A percentile compares a stretch with the other conserved stretches of the same genome.
These are phyloP conservation scores for Coemansia nantahalensis DNA, from an alignment of 192 early-diverging fungal species.

Conservation along the genomic window DNA sequence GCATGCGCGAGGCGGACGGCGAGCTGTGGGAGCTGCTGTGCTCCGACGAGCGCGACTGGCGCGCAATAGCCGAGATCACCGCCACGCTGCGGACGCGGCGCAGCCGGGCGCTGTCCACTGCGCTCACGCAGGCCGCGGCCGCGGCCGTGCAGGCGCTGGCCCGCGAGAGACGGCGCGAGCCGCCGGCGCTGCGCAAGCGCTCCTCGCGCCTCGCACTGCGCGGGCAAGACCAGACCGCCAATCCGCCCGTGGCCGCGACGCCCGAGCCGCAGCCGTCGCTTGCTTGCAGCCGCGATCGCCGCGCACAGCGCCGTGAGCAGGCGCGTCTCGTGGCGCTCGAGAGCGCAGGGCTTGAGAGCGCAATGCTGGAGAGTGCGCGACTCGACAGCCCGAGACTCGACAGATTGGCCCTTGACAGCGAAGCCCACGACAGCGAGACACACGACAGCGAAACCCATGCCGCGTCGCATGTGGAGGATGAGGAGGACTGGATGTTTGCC, in stretches of 20 bases:
- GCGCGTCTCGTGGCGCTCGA: conserved; percentile 7
- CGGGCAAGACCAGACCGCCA: conserved; percentile 1
- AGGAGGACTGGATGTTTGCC: conserved; percentile 41
- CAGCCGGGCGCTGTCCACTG: conserved; percentile 7
- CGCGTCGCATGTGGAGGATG: no score
- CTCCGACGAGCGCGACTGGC: conserved; percentile 18
- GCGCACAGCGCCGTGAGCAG: conserved; percentile 17
- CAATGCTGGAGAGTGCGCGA: neutral
- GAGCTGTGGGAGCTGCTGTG: conserved; percentile 42
- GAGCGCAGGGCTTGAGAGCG: neutral
- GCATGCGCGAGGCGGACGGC: conserved; percentile 27
- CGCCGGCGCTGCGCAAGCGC: conserved; percentile 7
- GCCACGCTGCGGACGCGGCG: conserved; percentile 1
- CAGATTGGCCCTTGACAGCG: neutral
- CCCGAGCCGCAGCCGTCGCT: neutral
- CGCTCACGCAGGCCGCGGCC: neutral
- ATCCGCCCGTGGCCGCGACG: neutral
- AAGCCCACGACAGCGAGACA: neutral
- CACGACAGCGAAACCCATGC: no score
- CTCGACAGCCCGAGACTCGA: neutral
- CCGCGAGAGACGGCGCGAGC: conserved; percentile 1
- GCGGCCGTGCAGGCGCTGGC: conserved; percentile 2
- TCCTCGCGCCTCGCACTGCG: conserved; percentile 16
- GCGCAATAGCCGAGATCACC: neutral
- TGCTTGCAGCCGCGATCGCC: conserved; percentile 3